Conservation (phyloP, 139 green algal species). For the Nannochloris sp. region DNA sequence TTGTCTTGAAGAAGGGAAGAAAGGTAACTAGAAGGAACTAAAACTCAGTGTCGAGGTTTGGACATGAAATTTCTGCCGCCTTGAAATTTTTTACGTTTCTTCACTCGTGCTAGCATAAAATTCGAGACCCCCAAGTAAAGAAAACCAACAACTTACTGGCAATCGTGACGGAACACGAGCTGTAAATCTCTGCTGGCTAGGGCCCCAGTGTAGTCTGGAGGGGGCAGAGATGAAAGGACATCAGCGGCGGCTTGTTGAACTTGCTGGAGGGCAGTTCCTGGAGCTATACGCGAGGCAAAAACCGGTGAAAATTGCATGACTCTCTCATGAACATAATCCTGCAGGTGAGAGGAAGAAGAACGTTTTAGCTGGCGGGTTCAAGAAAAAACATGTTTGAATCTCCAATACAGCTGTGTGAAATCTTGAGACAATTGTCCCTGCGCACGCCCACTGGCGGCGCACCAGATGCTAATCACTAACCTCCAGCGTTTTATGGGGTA, state of each 20-base stretch:
- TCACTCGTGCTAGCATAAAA: too few species aligned
- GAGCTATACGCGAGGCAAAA: constrained; percentile 33
- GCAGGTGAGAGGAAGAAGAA: background rate
- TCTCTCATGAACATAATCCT: constrained; percentile 58
- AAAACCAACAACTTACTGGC: constrained; percentile 23
- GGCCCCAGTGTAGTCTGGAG: constrained; percentile 45
- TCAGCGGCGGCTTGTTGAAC: constrained; percentile 50
- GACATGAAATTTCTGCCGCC: too few species aligned
- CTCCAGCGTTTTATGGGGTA: background rate
- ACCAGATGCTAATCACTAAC: too few species aligned
- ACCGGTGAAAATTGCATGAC: constrained; percentile 51
- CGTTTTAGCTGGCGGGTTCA: background rate
- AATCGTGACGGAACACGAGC: constrained; percentile 86
- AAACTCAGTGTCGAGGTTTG: too few species aligned
- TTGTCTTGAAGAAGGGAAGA: too few species aligned
- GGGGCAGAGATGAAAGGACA: constrained; percentile 44
- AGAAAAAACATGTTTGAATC: too few species aligned
- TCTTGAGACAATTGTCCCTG: too few species aligned
- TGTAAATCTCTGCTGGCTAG: constrained; percentile 66
- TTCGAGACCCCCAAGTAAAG: background rate
- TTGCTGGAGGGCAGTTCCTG: constrained; percentile 26
- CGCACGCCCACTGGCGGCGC: too few species aligned
- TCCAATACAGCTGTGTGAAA: too few species aligned
- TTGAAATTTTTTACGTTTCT: too few species aligned
- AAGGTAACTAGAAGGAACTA: too few species aligned